phyloP scores from a whole-genome alignment of 1,284 basidiomycete genomes.

The Ceratorhiza oryzae-sativae region DNA sequence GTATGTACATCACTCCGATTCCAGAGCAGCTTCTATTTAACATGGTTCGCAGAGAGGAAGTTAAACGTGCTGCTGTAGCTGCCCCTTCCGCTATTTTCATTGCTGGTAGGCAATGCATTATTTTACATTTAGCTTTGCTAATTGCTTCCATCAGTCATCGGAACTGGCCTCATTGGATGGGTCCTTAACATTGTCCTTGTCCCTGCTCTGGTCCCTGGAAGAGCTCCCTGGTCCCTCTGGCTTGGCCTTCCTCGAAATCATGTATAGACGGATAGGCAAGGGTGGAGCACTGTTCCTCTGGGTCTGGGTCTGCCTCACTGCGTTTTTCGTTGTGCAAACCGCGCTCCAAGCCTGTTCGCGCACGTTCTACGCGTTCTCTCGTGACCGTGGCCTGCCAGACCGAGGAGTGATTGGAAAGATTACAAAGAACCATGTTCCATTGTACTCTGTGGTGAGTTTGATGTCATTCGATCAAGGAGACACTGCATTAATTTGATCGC shows the following conservation, averaged over 20 bases:
- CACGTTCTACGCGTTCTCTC: slow-evolving; percentile 89
- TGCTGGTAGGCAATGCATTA: slow-evolving; percentile 60
- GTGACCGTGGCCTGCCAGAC: slow-evolving; percentile 82
- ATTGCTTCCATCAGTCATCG: slow-evolving; percentile 61
- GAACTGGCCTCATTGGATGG: slow-evolving; percentile 85
- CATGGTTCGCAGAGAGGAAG: slow-evolving; percentile 69
- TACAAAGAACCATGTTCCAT: slow-evolving; percentile 70
- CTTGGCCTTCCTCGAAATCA: slow-evolving; percentile 78
- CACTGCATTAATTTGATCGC: background rate
- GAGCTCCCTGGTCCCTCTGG: slow-evolving; percentile 69
- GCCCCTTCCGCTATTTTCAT: slow-evolving; percentile 80
- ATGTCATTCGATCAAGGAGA: slow-evolving; percentile 15
- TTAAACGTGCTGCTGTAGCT: slow-evolving; percentile 85
- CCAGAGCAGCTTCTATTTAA: background rate
- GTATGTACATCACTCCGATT: slow-evolving; percentile 53
- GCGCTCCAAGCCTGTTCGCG: slow-evolving; percentile 87
- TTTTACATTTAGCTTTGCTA: slow-evolving; percentile 7
- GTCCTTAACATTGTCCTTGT: slow-evolving; percentile 82
- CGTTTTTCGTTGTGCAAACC: slow-evolving; percentile 81
- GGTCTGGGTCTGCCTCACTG: slow-evolving; percentile 79
- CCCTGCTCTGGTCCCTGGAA: slow-evolving; percentile 81
- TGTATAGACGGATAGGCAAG: slow-evolving; percentile 75
- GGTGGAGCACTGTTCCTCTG: slow-evolving; percentile 76
- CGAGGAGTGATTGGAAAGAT: slow-evolving; percentile 78
- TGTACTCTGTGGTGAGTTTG: slow-evolving; percentile 67